Conservation (phyloP, 805 yeast genomes). For the Suhomyces faveliae region DNA sequence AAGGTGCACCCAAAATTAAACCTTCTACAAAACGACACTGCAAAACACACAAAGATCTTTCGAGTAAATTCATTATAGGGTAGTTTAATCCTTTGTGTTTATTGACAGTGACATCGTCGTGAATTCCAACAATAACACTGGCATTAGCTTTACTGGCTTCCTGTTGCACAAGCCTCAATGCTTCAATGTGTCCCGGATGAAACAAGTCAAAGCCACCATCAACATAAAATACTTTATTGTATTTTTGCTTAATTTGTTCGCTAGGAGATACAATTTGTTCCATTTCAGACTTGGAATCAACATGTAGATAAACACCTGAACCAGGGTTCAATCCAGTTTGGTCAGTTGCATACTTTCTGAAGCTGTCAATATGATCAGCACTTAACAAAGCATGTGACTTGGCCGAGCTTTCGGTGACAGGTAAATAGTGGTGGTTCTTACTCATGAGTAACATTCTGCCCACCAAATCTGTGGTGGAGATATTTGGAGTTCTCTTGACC, state of each 20-base stretch:
- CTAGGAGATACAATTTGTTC: conserved; percentile 37
- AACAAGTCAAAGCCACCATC: conserved; percentile 91
- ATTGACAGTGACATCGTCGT: conserved; percentile 57
- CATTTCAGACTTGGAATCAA: conserved; percentile 25
- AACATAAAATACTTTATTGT: conserved; percentile 48
- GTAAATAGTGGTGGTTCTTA: conserved; percentile 54
- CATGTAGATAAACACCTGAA: conserved; percentile 52
- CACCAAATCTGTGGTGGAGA: conserved; percentile 92
- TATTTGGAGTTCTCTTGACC: conserved; percentile 93
- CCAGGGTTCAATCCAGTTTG: conserved; percentile 58
- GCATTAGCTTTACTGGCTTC: conserved; percentile 38
- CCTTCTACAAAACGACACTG: conserved; percentile 87
- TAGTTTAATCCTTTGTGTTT: conserved; percentile 57
- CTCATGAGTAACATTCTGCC: conserved; percentile 74
- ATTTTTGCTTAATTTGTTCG: conserved; percentile 13
- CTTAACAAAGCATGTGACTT: conserved; percentile 26
- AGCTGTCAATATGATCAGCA: conserved; percentile 41
- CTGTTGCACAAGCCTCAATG: conserved; percentile 50
- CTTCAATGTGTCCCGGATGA: conserved; percentile 89
- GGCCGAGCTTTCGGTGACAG: conserved; percentile 26
- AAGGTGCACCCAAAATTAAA: conserved; percentile 69
- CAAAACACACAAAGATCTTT: conserved; percentile 81
- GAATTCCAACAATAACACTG: conserved; percentile 65
- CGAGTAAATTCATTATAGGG: conserved; percentile 86
- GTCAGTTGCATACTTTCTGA: conserved; percentile 58